These are phyloP conservation scores for Brettanomyces custersianus DNA, from an alignment of 805 yeast genomes.

Conservation along the genomic window DNA sequence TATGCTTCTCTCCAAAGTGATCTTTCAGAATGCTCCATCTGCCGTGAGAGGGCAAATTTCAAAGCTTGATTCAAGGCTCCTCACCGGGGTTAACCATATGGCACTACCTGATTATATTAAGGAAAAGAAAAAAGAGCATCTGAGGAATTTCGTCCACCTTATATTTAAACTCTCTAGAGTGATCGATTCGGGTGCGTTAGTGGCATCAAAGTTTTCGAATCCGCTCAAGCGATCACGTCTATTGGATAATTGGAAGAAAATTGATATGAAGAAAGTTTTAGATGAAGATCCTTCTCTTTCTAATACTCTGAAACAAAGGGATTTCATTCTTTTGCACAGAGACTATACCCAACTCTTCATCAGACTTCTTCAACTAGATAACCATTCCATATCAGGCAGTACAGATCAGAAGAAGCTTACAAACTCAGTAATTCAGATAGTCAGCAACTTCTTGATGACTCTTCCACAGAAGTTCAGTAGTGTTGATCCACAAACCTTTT, in stretches of 20 bases:
- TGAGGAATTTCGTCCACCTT: conserved; percentile 21
- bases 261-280: conserved; percentile 20
- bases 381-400: conserved; percentile 4
- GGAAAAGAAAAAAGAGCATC: conserved; percentile 42
- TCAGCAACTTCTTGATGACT: conserved; percentile 11
- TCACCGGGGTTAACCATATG: conserved; percentile 33
- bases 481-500: conserved; percentile 46
- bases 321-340: conserved; percentile 26
- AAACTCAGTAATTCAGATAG: conserved; percentile 8
- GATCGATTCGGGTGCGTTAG: no score
- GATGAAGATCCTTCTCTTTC: conserved; percentile 11
- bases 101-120: conserved; percentile 44
- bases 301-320: conserved; percentile 8
- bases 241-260: conserved; percentile 30
- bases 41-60: conserved; percentile 47
- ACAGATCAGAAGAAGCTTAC: no score
- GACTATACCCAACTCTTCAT: conserved; percentile 9
- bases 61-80: conserved; percentile 39
- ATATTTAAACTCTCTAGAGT: conserved; percentile 16
- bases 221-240: no score
- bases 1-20: conserved; percentile 53
- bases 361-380: conserved; percentile 3
- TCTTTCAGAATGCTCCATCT: conserved; percentile 49
- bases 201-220: neutral
- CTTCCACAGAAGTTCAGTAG: conserved; percentile 31